Evolutionary conservation across 768 basidiomycete species (phyloP).

Genomic region (Naematelia aurantialba): DNA sequence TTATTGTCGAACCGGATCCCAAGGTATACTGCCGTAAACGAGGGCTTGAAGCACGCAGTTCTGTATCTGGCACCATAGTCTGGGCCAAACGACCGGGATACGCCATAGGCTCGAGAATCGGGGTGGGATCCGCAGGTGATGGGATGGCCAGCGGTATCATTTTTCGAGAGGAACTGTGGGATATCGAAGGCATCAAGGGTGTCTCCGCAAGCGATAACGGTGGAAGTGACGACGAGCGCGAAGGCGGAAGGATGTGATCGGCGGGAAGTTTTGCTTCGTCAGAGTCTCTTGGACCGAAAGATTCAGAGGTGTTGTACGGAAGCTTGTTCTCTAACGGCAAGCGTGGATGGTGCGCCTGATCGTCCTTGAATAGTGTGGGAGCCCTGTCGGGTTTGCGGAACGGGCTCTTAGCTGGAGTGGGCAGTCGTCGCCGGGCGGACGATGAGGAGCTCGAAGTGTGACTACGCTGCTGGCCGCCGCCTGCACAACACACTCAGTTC

Average conservation of each 20-base stretch:
- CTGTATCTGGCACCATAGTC: constrained; percentile 6
- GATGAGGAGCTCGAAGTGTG: constrained; percentile 12
- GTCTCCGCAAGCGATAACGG: neutral
- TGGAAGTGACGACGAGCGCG: neutral
- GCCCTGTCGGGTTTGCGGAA: constrained; percentile 24
- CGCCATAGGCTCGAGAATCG: constrained; percentile 23
- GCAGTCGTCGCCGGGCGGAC: constrained; percentile 27
- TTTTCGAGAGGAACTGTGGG: too few species aligned
- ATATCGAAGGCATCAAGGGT: neutral
- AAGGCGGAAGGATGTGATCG: neutral
- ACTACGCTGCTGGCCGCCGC: neutral
- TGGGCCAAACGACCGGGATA: constrained; percentile 29
- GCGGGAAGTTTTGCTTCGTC: neutral
- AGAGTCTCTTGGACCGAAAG: neutral
- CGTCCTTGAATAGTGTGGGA: constrained; percentile 7
- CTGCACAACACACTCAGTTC: too few species aligned
- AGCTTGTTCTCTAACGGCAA: neutral
- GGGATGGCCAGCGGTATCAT: too few species aligned
- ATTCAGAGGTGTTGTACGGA: neutral
- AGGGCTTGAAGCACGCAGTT: neutral
- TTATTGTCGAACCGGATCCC: constrained; percentile 1
- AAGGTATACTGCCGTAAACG: neutral
- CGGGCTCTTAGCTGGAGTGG: constrained; percentile 19
- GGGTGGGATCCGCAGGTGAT: neutral
- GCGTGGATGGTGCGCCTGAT: neutral